Base-by-base conservation (phyloP, 805 yeast genomes). In the Priceomyces carsonii region DNA sequence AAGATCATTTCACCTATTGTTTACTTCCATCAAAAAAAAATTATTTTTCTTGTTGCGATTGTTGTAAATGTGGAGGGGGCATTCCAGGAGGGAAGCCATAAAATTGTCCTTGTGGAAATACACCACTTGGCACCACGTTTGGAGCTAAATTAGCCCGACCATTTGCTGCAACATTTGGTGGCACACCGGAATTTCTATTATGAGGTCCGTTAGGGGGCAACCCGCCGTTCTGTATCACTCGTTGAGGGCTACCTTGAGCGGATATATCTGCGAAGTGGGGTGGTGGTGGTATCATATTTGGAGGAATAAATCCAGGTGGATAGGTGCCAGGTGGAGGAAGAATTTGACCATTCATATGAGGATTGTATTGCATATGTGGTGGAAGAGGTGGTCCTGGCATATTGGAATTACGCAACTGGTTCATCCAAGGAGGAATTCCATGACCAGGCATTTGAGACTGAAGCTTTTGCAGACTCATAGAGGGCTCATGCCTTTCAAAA, bases 361-460 rank as follows among this genome's bases (percentile, higher is more conserved):
- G 30, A 29, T 34, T 30, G 16, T 27, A 35, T 25, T 43, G 53
- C 15, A 42, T 20, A 23, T 44, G 49, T 12, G 46, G 47, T 13
- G 45, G 46, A 17, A 47, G 44, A 21, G 40, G 44, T 3, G 38
- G 33, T 27, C 21, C 42, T 39, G 14, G 29, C 36, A 25, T 38
- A 48, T 24, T 38, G 43, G 34, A n/a, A n/a, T n/a, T n/a, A n/a
- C n/a, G n/a, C n/a, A n/a, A n/a, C n/a, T 51, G 55, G 17, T 44
- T 47, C 43, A 51, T 46, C 58, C 61, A 53, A n/a, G 61, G 63
- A 9, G 59, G 61, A 5, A 49, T 26, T 29, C 37, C 45, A 20
- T 42, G 55, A 12, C 18, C 14, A 26, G 31, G n/a, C n/a, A n/a
- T n/a, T n/a, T n/a, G n/a, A n/a, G n/a, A n/a, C n/a, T n/a, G n/a